A percentile compares a stretch with the other conserved stretches of the same genome.
Evolutionary conservation across 441 rosid genomes (phyloP).

Genomic region (Aquilaria agallochum): DNA sequence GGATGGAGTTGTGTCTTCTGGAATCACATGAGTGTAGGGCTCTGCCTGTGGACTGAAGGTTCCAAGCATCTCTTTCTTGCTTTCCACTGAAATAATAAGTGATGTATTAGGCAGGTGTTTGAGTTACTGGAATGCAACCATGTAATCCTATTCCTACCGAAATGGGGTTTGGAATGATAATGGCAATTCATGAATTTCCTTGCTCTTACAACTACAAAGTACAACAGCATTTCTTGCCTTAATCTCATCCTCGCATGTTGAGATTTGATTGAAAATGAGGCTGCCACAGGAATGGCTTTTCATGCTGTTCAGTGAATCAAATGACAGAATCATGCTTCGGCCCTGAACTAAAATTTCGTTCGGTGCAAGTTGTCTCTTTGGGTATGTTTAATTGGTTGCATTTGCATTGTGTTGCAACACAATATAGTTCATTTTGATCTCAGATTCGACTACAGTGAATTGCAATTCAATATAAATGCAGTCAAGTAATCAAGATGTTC

Average conservation of each 20-base stretch:
- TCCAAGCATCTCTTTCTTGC: slow-evolving; percentile 46
- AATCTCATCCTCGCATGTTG: too few relatives aligned
- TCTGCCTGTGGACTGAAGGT: slow-evolving; percentile 50
- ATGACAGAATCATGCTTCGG: too few relatives aligned
- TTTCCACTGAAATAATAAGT: slow-evolving; percentile 33
- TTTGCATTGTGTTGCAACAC: too few relatives aligned
- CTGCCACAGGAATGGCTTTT: too few relatives aligned
- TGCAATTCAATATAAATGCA: too few relatives aligned
- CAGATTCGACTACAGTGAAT: too few relatives aligned
- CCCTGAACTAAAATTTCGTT: too few relatives aligned
- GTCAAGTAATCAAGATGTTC: background rate
- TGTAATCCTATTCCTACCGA: background rate
- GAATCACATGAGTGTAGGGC: slow-evolving; percentile 41
- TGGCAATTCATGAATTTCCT: background rate
- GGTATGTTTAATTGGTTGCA: too few relatives aligned
- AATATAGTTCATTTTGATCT: too few relatives aligned
- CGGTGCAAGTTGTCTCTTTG: too few relatives aligned
- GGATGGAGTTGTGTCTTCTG: slow-evolving; percentile 49
- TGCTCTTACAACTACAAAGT: background rate
- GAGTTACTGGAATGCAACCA: background rate
- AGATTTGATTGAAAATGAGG: too few relatives aligned
- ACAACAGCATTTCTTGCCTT: background rate
- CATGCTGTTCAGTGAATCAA: too few relatives aligned
- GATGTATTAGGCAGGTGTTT: background rate
- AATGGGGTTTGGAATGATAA: background rate